Base-by-base conservation (phyloP, 1,284 basidiomycete genomes). In the Moniliella sp. region DNA sequence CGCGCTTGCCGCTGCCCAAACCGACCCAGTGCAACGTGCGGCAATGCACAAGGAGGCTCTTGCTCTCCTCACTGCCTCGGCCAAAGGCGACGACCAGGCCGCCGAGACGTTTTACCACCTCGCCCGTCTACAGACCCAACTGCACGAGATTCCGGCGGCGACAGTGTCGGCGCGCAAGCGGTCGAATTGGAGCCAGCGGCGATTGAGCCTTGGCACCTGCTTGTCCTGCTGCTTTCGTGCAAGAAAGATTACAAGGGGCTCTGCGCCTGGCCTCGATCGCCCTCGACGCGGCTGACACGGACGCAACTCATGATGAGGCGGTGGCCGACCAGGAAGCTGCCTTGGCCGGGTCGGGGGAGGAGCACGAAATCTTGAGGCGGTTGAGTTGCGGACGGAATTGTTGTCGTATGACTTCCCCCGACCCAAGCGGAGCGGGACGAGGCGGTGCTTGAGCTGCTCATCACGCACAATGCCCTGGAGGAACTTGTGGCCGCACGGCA, bases 401-500 rank as follows among this genome's bases (percentile, higher is more conserved):
- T 64, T 77, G 17, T 56, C 48, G 33, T 44, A 50, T 32, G 58
- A 58, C 42, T 56, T 69, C 4, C 57, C 71, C 67, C 69, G 2
- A 72, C 75, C 45, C 65, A 65, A 11, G 64, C 70, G 19, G 76
- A 82, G 34, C 57, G 68, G 4, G 77, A 86, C 40, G 78, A 79
- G 46, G 67, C 77, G 34, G 74, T 78, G 15, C 64, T 93, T 32
- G 77, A 86, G 57, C 63, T 97, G 23, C 69, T 84, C 25, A 78
- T 91, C 69, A 80, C 83, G 1, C 75, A 81, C 54, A 74, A 80
- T 33, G 72, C 76, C 3, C 65, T 94, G 29, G 68, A 72, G 10
- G 88, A 99, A 63, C 70, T 76, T 31, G 70, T 78, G 13, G 76
- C 82, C 91, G 91, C 0, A 69, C 79, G 0, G 82, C 88, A 45